These are phyloP conservation scores for Leishmania arabica DNA, from an alignment of 208 protist genomes.

Conservation along the genomic window DNA sequence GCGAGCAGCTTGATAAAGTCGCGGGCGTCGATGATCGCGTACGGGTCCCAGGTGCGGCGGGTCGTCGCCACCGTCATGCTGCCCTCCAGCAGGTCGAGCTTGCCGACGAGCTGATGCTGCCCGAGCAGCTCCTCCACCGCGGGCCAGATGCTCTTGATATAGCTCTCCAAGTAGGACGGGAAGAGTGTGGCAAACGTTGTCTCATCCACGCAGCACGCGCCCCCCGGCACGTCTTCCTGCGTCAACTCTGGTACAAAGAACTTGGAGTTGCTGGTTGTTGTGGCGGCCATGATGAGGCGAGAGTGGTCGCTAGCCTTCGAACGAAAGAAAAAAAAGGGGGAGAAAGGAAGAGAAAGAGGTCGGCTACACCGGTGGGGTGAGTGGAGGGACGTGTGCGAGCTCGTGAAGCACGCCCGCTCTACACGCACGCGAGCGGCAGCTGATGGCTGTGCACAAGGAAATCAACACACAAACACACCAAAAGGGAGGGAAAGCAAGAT, in stretches of 20 bases:
- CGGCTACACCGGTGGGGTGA: not conserved
- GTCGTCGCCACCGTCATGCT: constrained; percentile 99
- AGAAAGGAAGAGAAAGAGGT: not conserved
- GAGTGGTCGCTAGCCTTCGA: not conserved
- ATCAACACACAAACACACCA: not conserved
- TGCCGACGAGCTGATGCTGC: constrained; percentile 94
- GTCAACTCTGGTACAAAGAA: constrained; percentile 80
- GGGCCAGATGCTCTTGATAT: constrained; percentile 96
- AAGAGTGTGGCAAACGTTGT: constrained; percentile 98
- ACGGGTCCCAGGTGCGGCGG: constrained; percentile 98
- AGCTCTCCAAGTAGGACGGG: constrained; percentile 98
- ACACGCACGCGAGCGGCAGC: not conserved
- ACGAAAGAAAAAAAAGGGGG: not conserved
- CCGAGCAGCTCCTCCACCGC: constrained; percentile 92
- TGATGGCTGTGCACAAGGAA: not conserved
- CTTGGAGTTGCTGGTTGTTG: constrained; percentile 50
- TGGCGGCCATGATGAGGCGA: constrained; percentile 6
- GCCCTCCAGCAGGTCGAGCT: constrained; percentile 96
- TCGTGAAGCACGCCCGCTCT: not conserved
- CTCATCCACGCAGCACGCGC: constrained; percentile 94
- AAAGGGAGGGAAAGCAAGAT: not conserved
- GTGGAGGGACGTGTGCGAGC: not conserved
- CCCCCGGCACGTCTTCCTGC: constrained; percentile 87
- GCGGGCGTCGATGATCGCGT: constrained; percentile 98
- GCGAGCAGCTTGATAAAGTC: constrained; percentile 98